A percentile compares a stretch with the other conserved stretches of the same genome.
Evolutionary conservation across 1,139 yeast genomes (phyloP).

Genomic region (Taphrina communis): DNA sequence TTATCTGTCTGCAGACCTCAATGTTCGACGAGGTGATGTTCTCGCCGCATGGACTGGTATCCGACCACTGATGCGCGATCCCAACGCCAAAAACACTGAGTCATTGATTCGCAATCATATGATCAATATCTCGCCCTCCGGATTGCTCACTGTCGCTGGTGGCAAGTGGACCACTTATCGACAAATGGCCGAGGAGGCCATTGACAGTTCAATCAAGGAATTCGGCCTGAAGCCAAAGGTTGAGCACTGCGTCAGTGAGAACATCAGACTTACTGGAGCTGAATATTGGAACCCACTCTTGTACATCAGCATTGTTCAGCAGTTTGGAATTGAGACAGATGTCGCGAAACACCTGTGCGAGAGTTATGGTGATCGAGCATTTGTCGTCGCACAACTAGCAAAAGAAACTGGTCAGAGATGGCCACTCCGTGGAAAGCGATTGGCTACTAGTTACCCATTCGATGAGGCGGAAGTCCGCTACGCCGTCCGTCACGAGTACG

Average conservation of each 20-base stretch:
- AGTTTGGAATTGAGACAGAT: slow-evolving; percentile 71
- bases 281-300: slow-evolving; percentile 67
- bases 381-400: slow-evolving; percentile 66
- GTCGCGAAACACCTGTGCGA: slow-evolving; percentile 82
- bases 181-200: slow-evolving; percentile 96
- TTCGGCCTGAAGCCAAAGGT: slow-evolving; percentile 55
- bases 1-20: slow-evolving; percentile 75
- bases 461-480: slow-evolving; percentile 90
- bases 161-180: slow-evolving; percentile 99
- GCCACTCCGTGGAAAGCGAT: slow-evolving; percentile 51
- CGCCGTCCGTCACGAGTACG: slow-evolving; percentile 80
- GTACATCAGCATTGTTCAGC: slow-evolving; percentile 80
- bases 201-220: slow-evolving; percentile 70
- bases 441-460: slow-evolving; percentile 76
- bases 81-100: slow-evolving; percentile 67
- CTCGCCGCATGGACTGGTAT: slow-evolving; percentile 97
- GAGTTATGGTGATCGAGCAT: slow-evolving; percentile 89
- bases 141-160: slow-evolving; percentile 87
- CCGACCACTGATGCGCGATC: slow-evolving; percentile 92
- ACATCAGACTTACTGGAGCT: slow-evolving; percentile 74
- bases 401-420: slow-evolving; percentile 48
- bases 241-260: slow-evolving; percentile 49
- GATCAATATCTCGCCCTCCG: slow-evolving; percentile 71
- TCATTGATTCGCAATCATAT: slow-evolving; percentile 91
- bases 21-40: slow-evolving; percentile 87